Evolutionary conservation across 306 rosid species (phyloP).

Genomic region (Gillenia trifoliata): DNA sequence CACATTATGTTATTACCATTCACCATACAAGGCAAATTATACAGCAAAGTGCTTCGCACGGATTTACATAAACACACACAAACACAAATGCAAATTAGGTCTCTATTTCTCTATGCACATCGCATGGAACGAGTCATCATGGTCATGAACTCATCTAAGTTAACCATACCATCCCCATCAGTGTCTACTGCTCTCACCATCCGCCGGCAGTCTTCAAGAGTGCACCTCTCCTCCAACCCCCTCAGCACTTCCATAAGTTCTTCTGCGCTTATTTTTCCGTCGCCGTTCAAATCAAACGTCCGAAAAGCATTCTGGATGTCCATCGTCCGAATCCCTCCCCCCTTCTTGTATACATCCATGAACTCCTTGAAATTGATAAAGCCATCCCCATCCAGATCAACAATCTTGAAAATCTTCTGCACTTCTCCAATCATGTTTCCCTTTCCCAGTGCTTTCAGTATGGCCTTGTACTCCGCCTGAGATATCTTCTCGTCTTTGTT

Average conservation of each 20-base stretch:
- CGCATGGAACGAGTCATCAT: slow-evolving; percentile 66
- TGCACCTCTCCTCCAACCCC: slow-evolving; percentile 70
- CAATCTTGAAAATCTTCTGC: slow-evolving; percentile 54
- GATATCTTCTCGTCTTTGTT: slow-evolving; percentile 77
- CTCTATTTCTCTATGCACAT: background rate
- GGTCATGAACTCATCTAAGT: slow-evolving; percentile 67
- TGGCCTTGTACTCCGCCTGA: slow-evolving; percentile 60
- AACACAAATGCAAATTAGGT: background rate
- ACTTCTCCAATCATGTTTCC: slow-evolving; percentile 47
- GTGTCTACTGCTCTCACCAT: slow-evolving; percentile 80
- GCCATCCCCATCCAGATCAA: slow-evolving; percentile 79
- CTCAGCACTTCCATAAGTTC: slow-evolving; percentile 57
- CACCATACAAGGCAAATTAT: background rate
- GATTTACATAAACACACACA: background rate
- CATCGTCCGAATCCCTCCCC: slow-evolving; percentile 51
- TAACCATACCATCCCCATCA: slow-evolving; percentile 80
- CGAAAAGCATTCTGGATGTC: slow-evolving; percentile 64
- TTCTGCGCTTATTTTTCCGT: slow-evolving; percentile 82
- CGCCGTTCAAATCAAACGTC: slow-evolving; percentile 62
- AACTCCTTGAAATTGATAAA: slow-evolving; percentile 68
- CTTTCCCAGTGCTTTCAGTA: slow-evolving; percentile 56
- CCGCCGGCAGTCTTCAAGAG: slow-evolving; percentile 56
- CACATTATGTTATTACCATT: background rate
- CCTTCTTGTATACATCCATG: slow-evolving; percentile 63
- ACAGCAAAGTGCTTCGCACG: background rate